Evolutionary conservation across 306 rosid species (phyloP).

Genomic region (Fragaria nilgerrensis): DNA sequence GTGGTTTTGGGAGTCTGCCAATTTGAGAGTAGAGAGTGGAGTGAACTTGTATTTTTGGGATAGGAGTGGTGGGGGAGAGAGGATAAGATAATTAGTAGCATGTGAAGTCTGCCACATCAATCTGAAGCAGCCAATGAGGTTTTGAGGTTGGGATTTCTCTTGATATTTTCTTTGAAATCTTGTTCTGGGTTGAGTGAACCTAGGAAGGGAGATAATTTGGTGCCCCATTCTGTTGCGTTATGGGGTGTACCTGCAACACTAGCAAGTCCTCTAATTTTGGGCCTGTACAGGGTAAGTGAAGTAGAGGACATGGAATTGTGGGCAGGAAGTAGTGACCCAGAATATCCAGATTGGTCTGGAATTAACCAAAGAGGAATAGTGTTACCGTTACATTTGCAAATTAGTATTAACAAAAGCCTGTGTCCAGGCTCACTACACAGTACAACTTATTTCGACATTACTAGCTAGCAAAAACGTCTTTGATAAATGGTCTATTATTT

Average conservation of each 20-base stretch:
- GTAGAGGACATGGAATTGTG: conserved; percentile 22
- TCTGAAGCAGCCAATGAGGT: conserved; percentile 37
- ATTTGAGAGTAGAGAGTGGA: neutral
- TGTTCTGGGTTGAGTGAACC: neutral
- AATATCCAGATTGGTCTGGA: neutral
- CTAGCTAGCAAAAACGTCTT: no score
- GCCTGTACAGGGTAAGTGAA: neutral
- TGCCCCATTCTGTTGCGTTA: conserved; percentile 25
- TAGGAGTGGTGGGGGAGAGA: conserved; percentile 12
- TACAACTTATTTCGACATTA: no score
- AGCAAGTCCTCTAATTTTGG: neutral
- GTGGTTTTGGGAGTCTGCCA: neutral
- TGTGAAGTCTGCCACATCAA: conserved; percentile 43
- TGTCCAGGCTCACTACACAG: no score
- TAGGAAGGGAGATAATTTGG: conserved; percentile 27
- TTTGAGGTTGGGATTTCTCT: conserved; percentile 42
- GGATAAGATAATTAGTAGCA: conserved; percentile 56
- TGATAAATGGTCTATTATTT: no score
- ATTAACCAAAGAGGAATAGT: neutral
- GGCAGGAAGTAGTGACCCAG: conserved; percentile 8
- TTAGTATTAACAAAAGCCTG: neutral
- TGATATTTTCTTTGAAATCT: conserved; percentile 20
- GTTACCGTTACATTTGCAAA: neutral
- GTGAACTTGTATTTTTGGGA: neutral
- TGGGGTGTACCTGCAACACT: conserved; percentile 29